Percentiles rank a stretch among this genome's conserved stretches.
phyloP scores from a whole-genome alignment of 169 alveolate genomes.

The Ichthyophthirius multifiliis region DNA sequence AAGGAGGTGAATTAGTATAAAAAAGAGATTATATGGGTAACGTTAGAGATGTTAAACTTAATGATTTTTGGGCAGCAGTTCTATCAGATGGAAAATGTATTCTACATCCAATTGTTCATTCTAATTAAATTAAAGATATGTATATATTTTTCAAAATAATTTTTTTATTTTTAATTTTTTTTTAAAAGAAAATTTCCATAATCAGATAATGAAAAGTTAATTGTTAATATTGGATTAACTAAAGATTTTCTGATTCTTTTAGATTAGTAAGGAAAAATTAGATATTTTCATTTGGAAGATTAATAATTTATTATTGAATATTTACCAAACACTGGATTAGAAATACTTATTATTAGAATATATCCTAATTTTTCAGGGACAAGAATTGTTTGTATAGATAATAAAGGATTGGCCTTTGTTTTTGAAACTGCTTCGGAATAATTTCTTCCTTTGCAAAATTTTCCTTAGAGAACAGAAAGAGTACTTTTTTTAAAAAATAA shows the following conservation, averaged over 20 bases:
- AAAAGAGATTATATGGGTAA: constrained; percentile 77
- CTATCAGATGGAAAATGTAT: constrained; percentile 70
- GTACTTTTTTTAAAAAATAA: not conserved
- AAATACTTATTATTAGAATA: constrained; percentile 40
- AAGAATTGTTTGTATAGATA: constrained; percentile 77
- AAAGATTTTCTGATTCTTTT: constrained; percentile 67
- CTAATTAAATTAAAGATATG: not conserved
- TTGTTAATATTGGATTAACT: constrained; percentile 65
- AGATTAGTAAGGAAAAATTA: constrained; percentile 68
- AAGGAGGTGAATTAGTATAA: constrained; percentile 50
- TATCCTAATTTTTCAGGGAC: constrained; percentile 83
- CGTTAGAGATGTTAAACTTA: constrained; percentile 55
- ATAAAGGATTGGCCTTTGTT: constrained; percentile 70
- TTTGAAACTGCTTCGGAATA: constrained; percentile 30
- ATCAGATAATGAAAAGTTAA: constrained; percentile 65
- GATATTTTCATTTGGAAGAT: constrained; percentile 69
- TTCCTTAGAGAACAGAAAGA: constrained; percentile 52
- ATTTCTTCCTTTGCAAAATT: constrained; percentile 42
- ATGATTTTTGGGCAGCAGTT: constrained; percentile 72
- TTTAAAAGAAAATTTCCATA: constrained; percentile 69
- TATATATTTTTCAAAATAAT: not conserved
- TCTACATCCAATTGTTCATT: constrained; percentile 57
- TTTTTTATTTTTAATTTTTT: not conserved
- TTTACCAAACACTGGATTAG: constrained; percentile 49
- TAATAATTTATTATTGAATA: constrained; percentile 63